A percentile compares a stretch with the other conserved stretches of the same genome.
These are phyloP conservation scores for Clausena lansium DNA, from an alignment of 345 rosid species.

Conservation along the genomic window DNA sequence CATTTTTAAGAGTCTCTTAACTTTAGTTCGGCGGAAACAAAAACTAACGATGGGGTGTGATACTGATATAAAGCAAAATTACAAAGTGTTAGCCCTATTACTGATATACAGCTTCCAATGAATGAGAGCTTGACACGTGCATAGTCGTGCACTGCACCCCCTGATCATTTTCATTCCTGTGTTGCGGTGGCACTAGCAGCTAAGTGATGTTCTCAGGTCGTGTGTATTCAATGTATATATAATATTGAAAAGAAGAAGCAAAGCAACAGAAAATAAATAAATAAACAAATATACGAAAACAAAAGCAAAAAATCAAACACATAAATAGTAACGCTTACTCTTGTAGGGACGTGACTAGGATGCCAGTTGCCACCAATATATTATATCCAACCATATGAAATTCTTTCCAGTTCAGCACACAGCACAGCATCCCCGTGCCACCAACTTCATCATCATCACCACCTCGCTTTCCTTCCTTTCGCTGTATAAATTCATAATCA, in stretches of 20 bases:
- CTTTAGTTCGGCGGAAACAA: no score
- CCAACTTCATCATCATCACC: neutral
- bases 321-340: neutral
- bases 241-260: no score
- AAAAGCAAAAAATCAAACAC: constrained; percentile 1
- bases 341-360: constrained; percentile 2
- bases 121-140: no score
- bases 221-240: no score
- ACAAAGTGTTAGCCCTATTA: neutral
- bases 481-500: neutral
- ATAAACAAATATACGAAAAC: neutral
- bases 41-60: neutral
- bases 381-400: no score
- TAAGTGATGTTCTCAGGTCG: no score
- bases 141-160: no score
- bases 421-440: neutral
- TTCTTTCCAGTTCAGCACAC: constrained; percentile 8
- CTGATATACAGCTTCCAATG: no score
- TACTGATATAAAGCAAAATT: neutral
- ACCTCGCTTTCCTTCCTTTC: neutral
- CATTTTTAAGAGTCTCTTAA: neutral
- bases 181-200: no score
- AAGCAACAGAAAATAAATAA: neutral
- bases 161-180: no score
- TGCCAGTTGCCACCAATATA: neutral